phyloP scores from a whole-genome alignment of 78 protist genomes.

The Dictyostelium discoideum region DNA sequence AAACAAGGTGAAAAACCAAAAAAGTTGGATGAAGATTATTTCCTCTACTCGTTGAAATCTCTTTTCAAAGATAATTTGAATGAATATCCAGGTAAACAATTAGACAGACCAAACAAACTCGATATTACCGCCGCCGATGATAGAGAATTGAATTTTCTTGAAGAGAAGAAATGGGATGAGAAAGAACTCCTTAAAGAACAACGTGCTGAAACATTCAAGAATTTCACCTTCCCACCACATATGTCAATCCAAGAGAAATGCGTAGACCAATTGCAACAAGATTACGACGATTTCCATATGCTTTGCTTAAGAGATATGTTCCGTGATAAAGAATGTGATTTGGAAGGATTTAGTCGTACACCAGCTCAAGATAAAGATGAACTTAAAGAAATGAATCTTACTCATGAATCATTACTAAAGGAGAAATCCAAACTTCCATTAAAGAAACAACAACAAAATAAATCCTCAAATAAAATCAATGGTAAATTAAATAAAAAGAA shows the following conservation, averaged over 20 bases:
- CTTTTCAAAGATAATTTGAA: conserved; percentile 32
- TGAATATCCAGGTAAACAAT: conserved; percentile 37
- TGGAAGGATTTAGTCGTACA: neutral
- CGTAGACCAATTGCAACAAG: neutral
- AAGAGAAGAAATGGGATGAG: neutral
- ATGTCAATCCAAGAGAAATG: neutral
- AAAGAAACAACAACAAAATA: neutral
- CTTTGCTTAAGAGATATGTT: conserved; percentile 3
- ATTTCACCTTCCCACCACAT: conserved; percentile 17
- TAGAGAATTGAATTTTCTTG: neutral
- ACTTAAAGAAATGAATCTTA: neutral
- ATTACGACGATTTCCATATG: neutral
- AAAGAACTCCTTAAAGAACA: neutral
- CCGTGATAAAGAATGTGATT: neutral
- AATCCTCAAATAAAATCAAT: neutral
- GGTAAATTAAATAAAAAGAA: neutral
- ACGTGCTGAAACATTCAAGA: neutral
- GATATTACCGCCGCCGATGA: conserved; percentile 13
- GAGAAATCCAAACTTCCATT: neutral
- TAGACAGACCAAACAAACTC: conserved; percentile 47
- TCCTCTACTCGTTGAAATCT: conserved; percentile 19
- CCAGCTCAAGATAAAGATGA: conserved; percentile 14
- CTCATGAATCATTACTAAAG: neutral
- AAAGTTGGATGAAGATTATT: conserved; percentile 42
- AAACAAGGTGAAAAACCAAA: conserved; percentile 7